These are phyloP conservation scores for Candida saitoana DNA, from an alignment of 805 yeast species.

Conservation along the genomic window DNA sequence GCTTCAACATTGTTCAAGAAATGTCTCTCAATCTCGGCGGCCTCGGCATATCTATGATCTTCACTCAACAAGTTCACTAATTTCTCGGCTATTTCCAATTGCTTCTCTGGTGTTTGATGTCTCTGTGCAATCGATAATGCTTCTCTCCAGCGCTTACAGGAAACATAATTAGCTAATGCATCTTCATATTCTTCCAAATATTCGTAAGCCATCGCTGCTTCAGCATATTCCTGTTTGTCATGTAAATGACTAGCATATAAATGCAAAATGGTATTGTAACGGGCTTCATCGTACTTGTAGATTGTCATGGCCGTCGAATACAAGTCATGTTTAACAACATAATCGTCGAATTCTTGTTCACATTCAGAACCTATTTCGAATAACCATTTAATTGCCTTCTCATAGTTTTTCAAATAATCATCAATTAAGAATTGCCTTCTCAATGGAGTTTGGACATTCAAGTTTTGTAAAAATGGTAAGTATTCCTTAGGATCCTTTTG, in stretches of 20 bases:
- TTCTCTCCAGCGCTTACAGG: slow-evolving; percentile 79
- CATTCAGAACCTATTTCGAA: slow-evolving; percentile 41
- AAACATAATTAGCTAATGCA: slow-evolving; percentile 68
- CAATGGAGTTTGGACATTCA: slow-evolving; percentile 62
- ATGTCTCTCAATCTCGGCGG: slow-evolving; percentile 69
- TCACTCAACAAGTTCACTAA: slow-evolving; percentile 60
- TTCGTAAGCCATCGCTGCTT: slow-evolving; percentile 79
- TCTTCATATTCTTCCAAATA: slow-evolving; percentile 49
- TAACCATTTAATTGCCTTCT: slow-evolving; percentile 67
- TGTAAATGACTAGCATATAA: slow-evolving; percentile 62
- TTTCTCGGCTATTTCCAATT: slow-evolving; percentile 50
- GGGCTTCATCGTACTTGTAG: slow-evolving; percentile 52
- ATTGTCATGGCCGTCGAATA: slow-evolving; percentile 65
- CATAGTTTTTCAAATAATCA: slow-evolving; percentile 62
- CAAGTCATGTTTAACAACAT: slow-evolving; percentile 64
- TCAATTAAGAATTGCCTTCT: slow-evolving; percentile 77
- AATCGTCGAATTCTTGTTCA: slow-evolving; percentile 57
- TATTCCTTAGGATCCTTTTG: slow-evolving; percentile 98
- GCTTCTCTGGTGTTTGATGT: slow-evolving; percentile 22
- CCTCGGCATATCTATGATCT: slow-evolving; percentile 70
- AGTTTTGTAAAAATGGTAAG: slow-evolving; percentile 79
- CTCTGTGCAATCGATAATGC: slow-evolving; percentile 53
- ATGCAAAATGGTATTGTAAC: slow-evolving; percentile 51
- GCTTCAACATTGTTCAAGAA: slow-evolving; percentile 58
- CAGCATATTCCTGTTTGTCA: slow-evolving; percentile 54